Conservation (phyloP, 768 basidiomycete species). For the Leccinum broughii region DNA sequence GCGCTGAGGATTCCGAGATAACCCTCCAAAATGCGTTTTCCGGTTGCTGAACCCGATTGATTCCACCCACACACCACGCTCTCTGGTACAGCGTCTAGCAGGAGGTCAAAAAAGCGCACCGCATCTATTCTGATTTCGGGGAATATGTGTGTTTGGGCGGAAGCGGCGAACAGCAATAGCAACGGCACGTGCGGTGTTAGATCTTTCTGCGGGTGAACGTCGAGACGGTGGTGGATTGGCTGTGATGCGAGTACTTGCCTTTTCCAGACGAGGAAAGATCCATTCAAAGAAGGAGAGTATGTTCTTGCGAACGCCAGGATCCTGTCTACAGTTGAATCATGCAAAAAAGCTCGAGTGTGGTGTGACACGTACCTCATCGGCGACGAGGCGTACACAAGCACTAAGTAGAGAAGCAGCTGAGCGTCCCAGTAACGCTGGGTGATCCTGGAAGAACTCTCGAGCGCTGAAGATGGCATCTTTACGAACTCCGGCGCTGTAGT, state of each 20-base stretch:
- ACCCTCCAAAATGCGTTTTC: conserved; percentile 69
- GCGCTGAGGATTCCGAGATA: conserved; percentile 79
- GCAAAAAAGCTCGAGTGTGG: background rate
- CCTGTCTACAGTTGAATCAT: conserved; percentile 45
- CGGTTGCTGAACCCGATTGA: conserved; percentile 49
- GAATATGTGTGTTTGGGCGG: conserved; percentile 92
- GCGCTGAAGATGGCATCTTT: conserved; percentile 78
- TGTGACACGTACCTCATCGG: conserved; percentile 66
- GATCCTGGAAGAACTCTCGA: conserved; percentile 65
- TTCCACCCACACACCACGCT: conserved; percentile 71
- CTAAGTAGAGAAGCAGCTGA: conserved; percentile 57
- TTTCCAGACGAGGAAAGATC: conserved; percentile 65
- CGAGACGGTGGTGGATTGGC: conserved; percentile 1
- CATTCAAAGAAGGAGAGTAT: conserved; percentile 69
- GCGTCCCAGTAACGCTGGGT: conserved; percentile 54
- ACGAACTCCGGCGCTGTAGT: conserved; percentile 76
- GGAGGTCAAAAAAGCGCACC: conserved; percentile 72
- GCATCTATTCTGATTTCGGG: conserved; percentile 94
- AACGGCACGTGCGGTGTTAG: conserved; percentile 73
- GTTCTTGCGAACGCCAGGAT: conserved; percentile 73
- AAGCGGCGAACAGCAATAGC: conserved; percentile 82
- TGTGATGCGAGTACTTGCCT: conserved; percentile 39
- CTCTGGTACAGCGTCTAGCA: conserved; percentile 69
- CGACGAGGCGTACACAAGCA: conserved; percentile 67
- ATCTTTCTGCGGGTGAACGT: conserved; percentile 49